These are phyloP conservation scores for Coemansia sp. DNA, from an alignment of 192 early-diverging fungal species.

Conservation along the genomic window DNA sequence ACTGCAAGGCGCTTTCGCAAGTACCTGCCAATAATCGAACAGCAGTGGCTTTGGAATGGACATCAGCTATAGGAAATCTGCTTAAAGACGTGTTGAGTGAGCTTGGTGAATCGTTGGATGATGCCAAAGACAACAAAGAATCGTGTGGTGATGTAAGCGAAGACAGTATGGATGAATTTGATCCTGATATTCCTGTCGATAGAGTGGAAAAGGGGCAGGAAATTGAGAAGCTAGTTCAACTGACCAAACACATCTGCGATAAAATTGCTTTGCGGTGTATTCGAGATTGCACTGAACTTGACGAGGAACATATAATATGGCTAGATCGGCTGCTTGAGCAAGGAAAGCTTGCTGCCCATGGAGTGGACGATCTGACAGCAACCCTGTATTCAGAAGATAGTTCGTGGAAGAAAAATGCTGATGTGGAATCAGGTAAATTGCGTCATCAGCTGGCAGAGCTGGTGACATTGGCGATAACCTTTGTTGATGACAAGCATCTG, in stretches of 20 bases:
- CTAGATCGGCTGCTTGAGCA: slow-evolving; percentile 47
- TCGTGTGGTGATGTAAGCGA: slow-evolving; percentile 16
- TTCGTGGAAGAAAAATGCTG: slow-evolving; percentile 19
- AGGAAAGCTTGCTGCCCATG: slow-evolving; percentile 25
- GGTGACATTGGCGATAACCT: slow-evolving; percentile 42
- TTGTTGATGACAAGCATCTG: slow-evolving; percentile 50
- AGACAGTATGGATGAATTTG: slow-evolving; percentile 47
- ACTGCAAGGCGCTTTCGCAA: slow-evolving; percentile 42
- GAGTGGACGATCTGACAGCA: slow-evolving; percentile 34
- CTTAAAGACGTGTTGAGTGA: slow-evolving; percentile 46
- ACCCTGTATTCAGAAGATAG: slow-evolving; percentile 31
- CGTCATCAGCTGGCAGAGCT: slow-evolving; percentile 12
- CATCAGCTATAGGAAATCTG: slow-evolving; percentile 14
- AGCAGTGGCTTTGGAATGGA: slow-evolving; percentile 26
- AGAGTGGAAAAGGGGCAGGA: slow-evolving; percentile 28
- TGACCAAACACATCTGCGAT: slow-evolving; percentile 35
- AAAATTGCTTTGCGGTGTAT: slow-evolving; percentile 48
- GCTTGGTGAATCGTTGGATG: slow-evolving; percentile 22
- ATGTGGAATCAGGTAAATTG: slow-evolving; percentile 21
- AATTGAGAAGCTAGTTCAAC: slow-evolving; percentile 24
- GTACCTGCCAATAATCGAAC: slow-evolving; percentile 40
- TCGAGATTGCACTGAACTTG: slow-evolving; percentile 35
- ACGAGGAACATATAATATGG: slow-evolving; percentile 41
- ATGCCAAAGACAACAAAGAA: neutral
- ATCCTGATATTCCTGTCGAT: slow-evolving; percentile 32